phyloP scores from a whole-genome alignment of 202 grass and related monocot species.

The Bolboschoenoplectus hybrid region DNA sequence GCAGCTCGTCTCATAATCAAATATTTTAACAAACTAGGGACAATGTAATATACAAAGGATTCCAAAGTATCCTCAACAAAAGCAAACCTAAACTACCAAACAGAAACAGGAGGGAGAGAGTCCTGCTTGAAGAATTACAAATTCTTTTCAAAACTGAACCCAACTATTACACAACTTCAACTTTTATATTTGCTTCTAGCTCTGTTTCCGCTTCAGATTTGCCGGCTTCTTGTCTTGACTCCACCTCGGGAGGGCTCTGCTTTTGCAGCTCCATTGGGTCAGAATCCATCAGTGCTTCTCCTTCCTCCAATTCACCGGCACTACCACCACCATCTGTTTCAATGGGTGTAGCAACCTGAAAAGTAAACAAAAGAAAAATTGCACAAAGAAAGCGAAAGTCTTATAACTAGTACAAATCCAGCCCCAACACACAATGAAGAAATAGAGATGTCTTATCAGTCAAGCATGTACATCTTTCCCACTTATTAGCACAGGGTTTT shows the following conservation, averaged over 20 bases:
- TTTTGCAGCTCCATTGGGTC: constrained; percentile 71
- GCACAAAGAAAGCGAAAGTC: constrained; percentile 5
- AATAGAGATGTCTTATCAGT: background rate
- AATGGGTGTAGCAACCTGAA: constrained; percentile 60
- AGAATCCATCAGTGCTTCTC: constrained; percentile 74
- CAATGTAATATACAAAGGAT: background rate
- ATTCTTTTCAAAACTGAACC: background rate
- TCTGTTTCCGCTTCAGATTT: constrained; percentile 68
- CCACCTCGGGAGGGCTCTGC: constrained; percentile 60
- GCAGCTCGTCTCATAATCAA: background rate
- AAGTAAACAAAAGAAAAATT: background rate
- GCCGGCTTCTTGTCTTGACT: constrained; percentile 64
- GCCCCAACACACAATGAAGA: background rate
- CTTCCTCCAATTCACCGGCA: constrained; percentile 83
- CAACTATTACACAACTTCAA: constrained; percentile 26
- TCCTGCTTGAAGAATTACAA: background rate
- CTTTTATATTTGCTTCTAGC: constrained; percentile 43
- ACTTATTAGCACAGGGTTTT: background rate
- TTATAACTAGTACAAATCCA: background rate
- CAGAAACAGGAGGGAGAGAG: background rate
- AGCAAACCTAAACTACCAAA: background rate
- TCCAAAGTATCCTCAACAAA: background rate
- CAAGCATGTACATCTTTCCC: background rate
- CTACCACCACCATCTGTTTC: constrained; percentile 76
- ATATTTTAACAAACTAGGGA: background rate